Percentiles rank a stretch among this genome's conserved stretches.
phyloP scores from a whole-genome alignment of 768 basidiomycete genomes.

The Lactifluus subvellereus region DNA sequence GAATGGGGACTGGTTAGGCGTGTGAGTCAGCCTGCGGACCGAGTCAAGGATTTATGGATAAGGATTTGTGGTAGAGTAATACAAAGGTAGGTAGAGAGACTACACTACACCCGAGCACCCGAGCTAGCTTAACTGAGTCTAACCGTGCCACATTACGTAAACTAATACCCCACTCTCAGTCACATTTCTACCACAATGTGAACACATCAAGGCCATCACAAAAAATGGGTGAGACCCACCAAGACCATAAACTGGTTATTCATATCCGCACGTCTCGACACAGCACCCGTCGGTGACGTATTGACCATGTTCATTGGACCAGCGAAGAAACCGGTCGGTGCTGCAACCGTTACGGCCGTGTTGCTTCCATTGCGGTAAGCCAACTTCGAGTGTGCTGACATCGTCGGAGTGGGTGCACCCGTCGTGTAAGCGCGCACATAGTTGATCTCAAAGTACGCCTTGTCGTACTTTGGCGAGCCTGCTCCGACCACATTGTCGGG shows the following conservation, averaged over 20 bases:
- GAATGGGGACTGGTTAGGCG: too few relatives aligned
- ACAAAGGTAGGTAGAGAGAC: too few relatives aligned
- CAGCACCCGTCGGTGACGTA: not conserved
- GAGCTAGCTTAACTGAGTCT: too few relatives aligned
- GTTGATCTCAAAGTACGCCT: conserved; percentile 62
- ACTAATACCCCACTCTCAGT: too few relatives aligned
- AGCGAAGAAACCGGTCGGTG: conserved; percentile 8
- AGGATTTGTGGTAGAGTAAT: too few relatives aligned
- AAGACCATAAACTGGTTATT: not conserved
- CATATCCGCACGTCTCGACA: not conserved
- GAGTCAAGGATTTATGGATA: too few relatives aligned
- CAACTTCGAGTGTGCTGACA: conserved; percentile 18
- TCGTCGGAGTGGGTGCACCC: conserved; percentile 22
- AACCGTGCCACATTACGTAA: too few relatives aligned
- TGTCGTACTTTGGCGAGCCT: conserved; percentile 49
- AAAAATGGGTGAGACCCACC: conserved; percentile 5
- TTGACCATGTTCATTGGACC: not conserved
- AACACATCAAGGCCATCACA: not conserved
- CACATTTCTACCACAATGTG: too few relatives aligned
- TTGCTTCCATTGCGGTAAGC: conserved; percentile 3
- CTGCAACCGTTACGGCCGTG: not conserved
- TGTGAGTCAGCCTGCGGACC: too few relatives aligned
- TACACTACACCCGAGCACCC: too few relatives aligned
- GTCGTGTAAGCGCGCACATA: conserved; percentile 58
- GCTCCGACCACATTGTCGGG: conserved; percentile 50